Base-by-base conservation (phyloP, 1,284 basidiomycete genomes). In the Somion occarium region DNA sequence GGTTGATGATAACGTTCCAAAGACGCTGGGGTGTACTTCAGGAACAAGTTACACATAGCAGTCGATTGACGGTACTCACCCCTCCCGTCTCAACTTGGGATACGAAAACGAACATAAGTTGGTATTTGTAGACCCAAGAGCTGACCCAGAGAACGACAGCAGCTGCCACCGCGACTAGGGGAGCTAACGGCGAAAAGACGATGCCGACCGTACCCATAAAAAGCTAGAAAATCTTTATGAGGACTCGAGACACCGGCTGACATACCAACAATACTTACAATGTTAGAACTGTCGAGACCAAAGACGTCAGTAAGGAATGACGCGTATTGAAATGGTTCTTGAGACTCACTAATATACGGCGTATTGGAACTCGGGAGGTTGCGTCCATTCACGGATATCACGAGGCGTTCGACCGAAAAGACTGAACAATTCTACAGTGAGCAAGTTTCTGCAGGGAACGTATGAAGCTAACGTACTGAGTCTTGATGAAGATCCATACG, bases 311-410 rank as follows among this genome's bases (percentile, higher is more conserved):
- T 23, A 34, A 20, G 43, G 22, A 48, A 38, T 18, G 13, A 44
- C 11, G 20, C 12, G 25, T 7, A 48, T 23, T 11, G 23, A 19
- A 41, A 43, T 22, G 18, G 22, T 22, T 13, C 3, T 18, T 5
- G 19, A 38, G 46, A 76, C 86, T 68, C 58, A 91, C 86, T 90
- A 94, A 69, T 93, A 93, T 52, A 95, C 81, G 11, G 91, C 80
- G 70, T 90, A 98, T 61, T 95, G 86, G 65, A 98, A 98, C 38
- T 88, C 84, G 3, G 91, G 91, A 15, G 96, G 96, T 65, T 95
- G 90, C 4, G 96, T 98, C 86, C 91, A 95, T 61, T 98, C 94
- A 49, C 93, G 81, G 53, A 98, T 93, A 63, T 98, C 94, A 59
- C 97, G 83, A 43, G 95, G 96, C 0, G 97, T 99, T 52, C 95